These are phyloP conservation scores for Paspalum vaginatum DNA, from an alignment of 176 grass and related monocot species.

Conservation along the genomic window DNA sequence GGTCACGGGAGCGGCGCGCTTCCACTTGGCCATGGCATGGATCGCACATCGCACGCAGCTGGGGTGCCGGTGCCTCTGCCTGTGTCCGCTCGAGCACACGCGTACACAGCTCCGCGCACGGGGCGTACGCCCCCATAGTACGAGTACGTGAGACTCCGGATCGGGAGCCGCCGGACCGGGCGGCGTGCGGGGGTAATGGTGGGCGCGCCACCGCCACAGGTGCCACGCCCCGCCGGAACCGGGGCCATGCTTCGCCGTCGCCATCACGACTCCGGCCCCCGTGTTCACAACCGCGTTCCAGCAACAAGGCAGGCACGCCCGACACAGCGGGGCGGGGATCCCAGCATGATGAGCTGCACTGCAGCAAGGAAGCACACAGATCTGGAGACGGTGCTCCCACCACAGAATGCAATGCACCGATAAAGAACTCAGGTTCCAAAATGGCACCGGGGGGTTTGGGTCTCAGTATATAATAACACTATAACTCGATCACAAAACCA, in stretches of 20 bases:
- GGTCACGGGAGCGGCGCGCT: background rate
- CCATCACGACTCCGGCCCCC: background rate
- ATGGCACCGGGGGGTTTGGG: background rate
- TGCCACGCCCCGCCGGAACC: background rate
- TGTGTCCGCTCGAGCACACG: background rate
- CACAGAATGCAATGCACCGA: background rate
- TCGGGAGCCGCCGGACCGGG: too few relatives aligned
- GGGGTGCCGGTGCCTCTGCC: background rate
- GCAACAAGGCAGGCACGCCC: background rate
- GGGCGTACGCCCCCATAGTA: conserved; percentile 3
- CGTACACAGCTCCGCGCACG: background rate
- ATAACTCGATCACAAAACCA: conserved; percentile 44
- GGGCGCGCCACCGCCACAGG: conserved; percentile 2
- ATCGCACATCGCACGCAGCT: background rate
- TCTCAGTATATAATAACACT: conserved; percentile 27
- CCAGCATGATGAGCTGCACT: background rate
- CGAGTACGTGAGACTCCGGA: conserved; percentile 14
- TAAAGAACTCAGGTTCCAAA: conserved; percentile 15
- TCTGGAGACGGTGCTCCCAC: background rate
- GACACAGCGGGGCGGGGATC: too few relatives aligned
- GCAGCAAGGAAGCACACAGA: background rate
- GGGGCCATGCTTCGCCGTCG: background rate
- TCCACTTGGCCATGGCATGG: background rate
- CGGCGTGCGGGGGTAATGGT: conserved; percentile 9
- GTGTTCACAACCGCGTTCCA: background rate